Evolutionary conservation across 257 asterid genomes (phyloP).

Genomic region (Lithospermum erythrorhizon): DNA sequence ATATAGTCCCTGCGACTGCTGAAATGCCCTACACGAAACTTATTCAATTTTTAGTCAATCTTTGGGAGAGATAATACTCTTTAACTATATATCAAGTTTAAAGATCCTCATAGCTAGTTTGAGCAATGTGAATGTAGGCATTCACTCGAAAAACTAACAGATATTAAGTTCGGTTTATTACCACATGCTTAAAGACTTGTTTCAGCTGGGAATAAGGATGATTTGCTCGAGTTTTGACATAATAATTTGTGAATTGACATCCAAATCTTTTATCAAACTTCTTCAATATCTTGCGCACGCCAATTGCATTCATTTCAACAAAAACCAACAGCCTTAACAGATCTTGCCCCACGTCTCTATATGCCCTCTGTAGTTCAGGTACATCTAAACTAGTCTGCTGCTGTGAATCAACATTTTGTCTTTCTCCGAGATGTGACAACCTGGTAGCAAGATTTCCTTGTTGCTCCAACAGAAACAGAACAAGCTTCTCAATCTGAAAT

Average conservation of each 20-base stretch:
- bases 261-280: constrained; percentile 90
- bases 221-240: constrained; percentile 91
- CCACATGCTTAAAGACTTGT: constrained; percentile 99
- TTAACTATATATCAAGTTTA: no score
- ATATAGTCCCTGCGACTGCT: constrained; percentile 96
- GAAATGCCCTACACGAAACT: constrained; percentile 60
- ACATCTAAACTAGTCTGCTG: constrained; percentile 66
- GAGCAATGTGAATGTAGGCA: background rate
- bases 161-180: constrained; percentile 24
- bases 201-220: constrained; percentile 98
- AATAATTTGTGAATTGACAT: constrained; percentile 81
- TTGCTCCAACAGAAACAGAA: constrained; percentile 85
- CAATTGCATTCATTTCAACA: constrained; percentile 84
- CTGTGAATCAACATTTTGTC: constrained; percentile 52
- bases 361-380: constrained; percentile 68
- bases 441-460: constrained; percentile 79
- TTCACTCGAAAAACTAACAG: background rate
- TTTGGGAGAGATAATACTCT: background rate
- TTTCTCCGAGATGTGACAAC: constrained; percentile 51
- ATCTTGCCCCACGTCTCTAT: constrained; percentile 74
- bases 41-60: constrained; percentile 8
- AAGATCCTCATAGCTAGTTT: background rate
- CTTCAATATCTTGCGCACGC: constrained; percentile 86
- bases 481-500: constrained; percentile 79
- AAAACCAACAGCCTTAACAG: constrained; percentile 79